Base-by-base conservation (phyloP, 768 basidiomycete species). In the Lactifluus hygrophoroides region DNA sequence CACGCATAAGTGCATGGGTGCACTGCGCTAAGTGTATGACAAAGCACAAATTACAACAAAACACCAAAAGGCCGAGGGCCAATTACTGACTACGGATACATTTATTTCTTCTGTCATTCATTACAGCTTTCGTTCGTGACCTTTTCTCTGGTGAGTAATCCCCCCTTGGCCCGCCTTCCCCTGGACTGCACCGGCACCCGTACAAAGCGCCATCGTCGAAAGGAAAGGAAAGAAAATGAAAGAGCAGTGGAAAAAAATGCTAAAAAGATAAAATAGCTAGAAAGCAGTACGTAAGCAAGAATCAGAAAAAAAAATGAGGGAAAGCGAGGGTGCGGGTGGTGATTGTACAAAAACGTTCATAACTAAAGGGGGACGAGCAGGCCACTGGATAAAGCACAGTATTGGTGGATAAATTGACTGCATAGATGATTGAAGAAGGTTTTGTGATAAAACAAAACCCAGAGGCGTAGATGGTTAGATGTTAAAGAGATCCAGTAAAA, bases 231-330 rank as follows among this genome's bases (percentile, higher is more conserved):
- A 46, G 32, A 13, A 23, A 49, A 48, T 14, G 37, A 37, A 42
- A 43, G 17, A 35, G n/a, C 23, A n/a, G 40, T 8, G 42, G 46
- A 54, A 47, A 54, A 58, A 47, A 51, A 46, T 34, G 40, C 40
- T 14, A 60, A 56, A 43, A 27, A 28, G 54, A 60, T 60, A 60
- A 60, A 45, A 56, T 60, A 60, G 21, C 37, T 43, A 21, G 40
- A 53, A 38, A 40, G 46, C 44, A 42, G 40, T 46, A 43, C 9
- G 51, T 34, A 52, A 47, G 35, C 37, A 58, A 54, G 51, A 34
- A 43, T 19, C 34, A 37, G 51, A 13, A 16, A 32, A 16, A 25
- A 3, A 10, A 11, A 27, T 27, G 19, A 32, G 13, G 40, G 11
- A 28, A 6, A 1, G 25, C 32, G 32, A 5, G 32, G 32, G 32